A percentile compares a stretch with the other conserved stretches of the same genome.
These are phyloP conservation scores for Coniella vitis DNA, from an alignment of 2,329 filamentous ascomycete species.

Conservation along the genomic window DNA sequence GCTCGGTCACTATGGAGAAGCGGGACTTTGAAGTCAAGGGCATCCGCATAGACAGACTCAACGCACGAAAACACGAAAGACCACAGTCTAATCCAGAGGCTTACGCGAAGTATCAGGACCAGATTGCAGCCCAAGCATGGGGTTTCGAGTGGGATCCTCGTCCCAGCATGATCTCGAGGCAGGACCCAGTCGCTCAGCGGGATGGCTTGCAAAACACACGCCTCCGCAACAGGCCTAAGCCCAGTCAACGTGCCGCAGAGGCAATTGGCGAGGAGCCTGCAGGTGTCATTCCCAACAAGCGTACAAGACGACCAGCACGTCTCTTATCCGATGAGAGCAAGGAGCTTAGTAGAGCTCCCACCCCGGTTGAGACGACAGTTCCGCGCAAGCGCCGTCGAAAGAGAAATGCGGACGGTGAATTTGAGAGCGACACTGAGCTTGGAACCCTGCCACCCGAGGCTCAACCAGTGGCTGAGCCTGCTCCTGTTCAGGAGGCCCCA, in stretches of 20 bases:
- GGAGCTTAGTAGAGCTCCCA: slow-evolving; percentile 44
- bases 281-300: slow-evolving; percentile 41
- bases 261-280: slow-evolving; percentile 33
- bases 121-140: slow-evolving; percentile 52
- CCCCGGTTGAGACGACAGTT: slow-evolving; percentile 29
- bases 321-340: slow-evolving; percentile 46
- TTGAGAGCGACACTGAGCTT: slow-evolving; percentile 9
- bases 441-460: background rate
- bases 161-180: slow-evolving; percentile 49
- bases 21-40: slow-evolving; percentile 48
- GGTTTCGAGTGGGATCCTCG: slow-evolving; percentile 56
- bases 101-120: slow-evolving; percentile 44
- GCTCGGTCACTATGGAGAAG: slow-evolving; percentile 37
- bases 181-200: slow-evolving; percentile 50
- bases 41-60: slow-evolving; percentile 33
- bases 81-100: slow-evolving; percentile 39
- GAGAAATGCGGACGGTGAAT: slow-evolving; percentile 10
- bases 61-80: slow-evolving; percentile 35
- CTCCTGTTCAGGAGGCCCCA: slow-evolving; percentile 10
- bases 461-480: slow-evolving; percentile 11
- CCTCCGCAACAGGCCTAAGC: slow-evolving; percentile 49
- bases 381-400: slow-evolving; percentile 13
- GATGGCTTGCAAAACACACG: slow-evolving; percentile 49
- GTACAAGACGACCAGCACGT: slow-evolving; percentile 43
- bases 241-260: slow-evolving; percentile 53